Percentiles rank a stretch among this genome's conserved stretches.
Evolutionary conservation across 441 rosid species (phyloP).

Genomic region (Lagerstroemia fauriei): DNA sequence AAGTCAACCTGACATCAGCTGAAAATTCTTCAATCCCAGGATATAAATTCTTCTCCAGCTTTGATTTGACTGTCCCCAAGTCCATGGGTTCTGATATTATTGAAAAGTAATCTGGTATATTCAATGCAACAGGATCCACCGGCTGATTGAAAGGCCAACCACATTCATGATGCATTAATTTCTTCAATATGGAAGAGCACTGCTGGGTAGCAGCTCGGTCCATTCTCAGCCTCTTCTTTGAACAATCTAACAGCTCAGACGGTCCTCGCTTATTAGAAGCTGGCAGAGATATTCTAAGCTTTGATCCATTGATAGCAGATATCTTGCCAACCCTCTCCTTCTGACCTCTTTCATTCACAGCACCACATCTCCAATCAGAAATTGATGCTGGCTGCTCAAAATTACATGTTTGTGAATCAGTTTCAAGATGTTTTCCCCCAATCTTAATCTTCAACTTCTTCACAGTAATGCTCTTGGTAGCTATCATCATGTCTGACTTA

Average conservation of each 20-base stretch:
- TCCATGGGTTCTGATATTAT: slow-evolving; percentile 62
- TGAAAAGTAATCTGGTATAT: slow-evolving; percentile 66
- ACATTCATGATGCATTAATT: slow-evolving; percentile 34
- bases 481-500: slow-evolving; percentile 39
- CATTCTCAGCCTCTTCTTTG: slow-evolving; percentile 57
- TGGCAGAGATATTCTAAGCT: slow-evolving; percentile 14
- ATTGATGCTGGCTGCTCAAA: slow-evolving; percentile 11
- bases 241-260: slow-evolving; percentile 37
- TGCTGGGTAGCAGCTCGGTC: slow-evolving; percentile 50
- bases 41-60: slow-evolving; percentile 46
- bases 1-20: slow-evolving; percentile 56
- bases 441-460: slow-evolving; percentile 57
- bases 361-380: slow-evolving; percentile 24
- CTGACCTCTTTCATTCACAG: slow-evolving; percentile 18
- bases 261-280: slow-evolving; percentile 47
- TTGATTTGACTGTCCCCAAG: slow-evolving; percentile 57
- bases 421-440: slow-evolving; percentile 41
- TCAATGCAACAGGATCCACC: slow-evolving; percentile 54
- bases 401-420: slow-evolving; percentile 33
- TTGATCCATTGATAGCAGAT: slow-evolving; percentile 8
- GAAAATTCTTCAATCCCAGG: slow-evolving; percentile 51
- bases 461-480: slow-evolving; percentile 41
- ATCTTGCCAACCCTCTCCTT: slow-evolving; percentile 25
- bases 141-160: slow-evolving; percentile 55
- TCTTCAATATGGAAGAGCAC: slow-evolving; percentile 50